phyloP scores from a whole-genome alignment of 768 basidiomycete species.

The Candolleomyces aberdarensis region DNA sequence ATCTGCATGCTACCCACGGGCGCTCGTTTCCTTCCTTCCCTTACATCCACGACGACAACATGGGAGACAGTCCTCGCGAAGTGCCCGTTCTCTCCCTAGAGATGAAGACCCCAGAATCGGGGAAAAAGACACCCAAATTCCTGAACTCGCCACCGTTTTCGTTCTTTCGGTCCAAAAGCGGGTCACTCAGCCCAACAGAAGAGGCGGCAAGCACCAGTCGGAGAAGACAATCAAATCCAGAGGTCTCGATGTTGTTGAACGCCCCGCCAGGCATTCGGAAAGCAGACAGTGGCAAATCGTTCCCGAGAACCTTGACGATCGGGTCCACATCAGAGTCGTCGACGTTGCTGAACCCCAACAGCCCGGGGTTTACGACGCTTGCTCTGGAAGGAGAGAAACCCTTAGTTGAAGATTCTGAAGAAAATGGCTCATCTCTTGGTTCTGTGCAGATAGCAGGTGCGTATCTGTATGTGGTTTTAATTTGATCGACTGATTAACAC shows the following conservation, averaged over 20 bases:
- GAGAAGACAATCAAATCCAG: neutral
- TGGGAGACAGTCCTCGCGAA: neutral
- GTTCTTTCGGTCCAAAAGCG: neutral
- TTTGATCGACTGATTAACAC: neutral
- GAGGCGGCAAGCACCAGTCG: neutral
- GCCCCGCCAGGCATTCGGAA: neutral
- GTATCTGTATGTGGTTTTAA: neutral
- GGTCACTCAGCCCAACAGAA: neutral
- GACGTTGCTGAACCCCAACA: neutral
- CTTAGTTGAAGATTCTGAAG: neutral
- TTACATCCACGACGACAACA: neutral
- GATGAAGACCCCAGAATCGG: neutral
- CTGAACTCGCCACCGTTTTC: neutral
- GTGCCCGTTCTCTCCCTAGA: neutral
- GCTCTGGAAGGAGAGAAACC: neutral
- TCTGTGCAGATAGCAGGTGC: conserved; percentile 6
- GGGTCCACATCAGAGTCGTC: neutral
- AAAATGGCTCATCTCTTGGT: neutral
- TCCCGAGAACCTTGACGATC: neutral
- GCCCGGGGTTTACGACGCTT: neutral
- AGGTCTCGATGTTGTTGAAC: neutral
- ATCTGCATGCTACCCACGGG: too few relatives aligned
- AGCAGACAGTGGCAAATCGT: neutral
- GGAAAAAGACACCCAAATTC: neutral
- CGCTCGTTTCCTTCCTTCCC: neutral